phyloP scores from a whole-genome alignment of 225 moss, liverwort and hornwort species.

The Thuidium tamariscinum region DNA sequence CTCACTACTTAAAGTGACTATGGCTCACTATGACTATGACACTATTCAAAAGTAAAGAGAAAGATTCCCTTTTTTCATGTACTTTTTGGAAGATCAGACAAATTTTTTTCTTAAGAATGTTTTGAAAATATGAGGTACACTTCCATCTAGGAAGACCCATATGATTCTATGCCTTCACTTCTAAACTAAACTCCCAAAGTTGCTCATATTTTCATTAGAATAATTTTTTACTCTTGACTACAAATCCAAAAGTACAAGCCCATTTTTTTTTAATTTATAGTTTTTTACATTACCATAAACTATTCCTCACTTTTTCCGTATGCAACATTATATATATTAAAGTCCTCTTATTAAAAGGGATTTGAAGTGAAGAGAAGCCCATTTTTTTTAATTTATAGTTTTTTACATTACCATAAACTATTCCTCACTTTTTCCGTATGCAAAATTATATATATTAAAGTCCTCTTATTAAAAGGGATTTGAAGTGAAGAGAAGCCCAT shows the following conservation, averaged over 20 bases:
- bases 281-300: neutral
- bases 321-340: neutral
- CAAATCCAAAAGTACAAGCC: too few relatives aligned
- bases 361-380: too few relatives aligned
- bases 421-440: neutral
- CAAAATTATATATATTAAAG: neutral
- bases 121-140: fast-evolving
- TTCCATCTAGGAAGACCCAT: neutral
- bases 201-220: fast-evolving
- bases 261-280: neutral
- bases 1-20: fast-evolving
- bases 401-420: neutral
- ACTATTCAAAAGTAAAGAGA: too few relatives aligned
- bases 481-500: too few relatives aligned
- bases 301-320: neutral
- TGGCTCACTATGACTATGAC: too few relatives aligned
- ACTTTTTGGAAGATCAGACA: fast-evolving
- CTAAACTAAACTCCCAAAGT: fast-evolving
- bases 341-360: neutral
- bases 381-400: neutral
- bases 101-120: fast-evolving
- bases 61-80: neutral
- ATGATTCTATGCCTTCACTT: neutral
- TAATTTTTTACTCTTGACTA: fast-evolving
- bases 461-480: neutral